Percentiles rank a stretch among this genome's conserved stretches.
phyloP scores from a whole-genome alignment of 495 filamentous ascomycete genomes.

The Aspergillus cristatus region DNA sequence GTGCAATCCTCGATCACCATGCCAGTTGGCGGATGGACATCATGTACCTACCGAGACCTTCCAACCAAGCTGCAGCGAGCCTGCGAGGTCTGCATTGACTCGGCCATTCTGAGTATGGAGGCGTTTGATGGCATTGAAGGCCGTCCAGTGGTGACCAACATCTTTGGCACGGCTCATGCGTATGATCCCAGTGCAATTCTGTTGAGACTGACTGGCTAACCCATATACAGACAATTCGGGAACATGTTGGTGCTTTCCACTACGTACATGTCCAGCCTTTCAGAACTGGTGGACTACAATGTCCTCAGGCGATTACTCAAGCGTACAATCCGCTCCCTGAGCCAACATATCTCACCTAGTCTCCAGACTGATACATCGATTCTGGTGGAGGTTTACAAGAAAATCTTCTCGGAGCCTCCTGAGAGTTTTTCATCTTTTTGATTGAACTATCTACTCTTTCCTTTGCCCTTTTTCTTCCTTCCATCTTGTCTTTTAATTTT shows the following conservation, averaged over 20 bases:
- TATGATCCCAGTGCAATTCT: slow-evolving; percentile 36
- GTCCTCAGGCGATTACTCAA: slow-evolving; percentile 39
- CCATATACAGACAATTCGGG: slow-evolving; percentile 73
- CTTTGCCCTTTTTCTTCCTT: too few species aligned
- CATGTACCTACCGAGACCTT: slow-evolving; percentile 16
- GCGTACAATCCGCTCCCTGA: slow-evolving; percentile 66
- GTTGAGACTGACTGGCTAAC: not conserved
- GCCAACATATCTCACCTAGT: slow-evolving; percentile 56
- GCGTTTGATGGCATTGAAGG: slow-evolving; percentile 59
- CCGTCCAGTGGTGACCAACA: slow-evolving; percentile 70
- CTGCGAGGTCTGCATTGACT: slow-evolving; percentile 49
- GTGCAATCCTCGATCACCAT: slow-evolving; percentile 1
- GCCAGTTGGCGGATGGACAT: slow-evolving; percentile 6
- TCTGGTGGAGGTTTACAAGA: slow-evolving; percentile 49
- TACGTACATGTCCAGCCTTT: slow-evolving; percentile 54
- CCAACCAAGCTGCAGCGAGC: slow-evolving; percentile 31
- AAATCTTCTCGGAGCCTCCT: slow-evolving; percentile 31
- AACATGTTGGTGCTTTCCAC: slow-evolving; percentile 85
- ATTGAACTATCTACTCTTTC: too few species aligned
- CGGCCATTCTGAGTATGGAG: slow-evolving; percentile 64
- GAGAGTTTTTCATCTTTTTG: slow-evolving; percentile 15
- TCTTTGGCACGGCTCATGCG: slow-evolving; percentile 84
- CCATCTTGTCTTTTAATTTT: too few species aligned
- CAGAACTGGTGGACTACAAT: slow-evolving; percentile 38
- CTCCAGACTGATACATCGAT: slow-evolving; percentile 59